Conservation (phyloP, 495 filamentous ascomycete genomes). For the Parachaetomium inaequale region DNA sequence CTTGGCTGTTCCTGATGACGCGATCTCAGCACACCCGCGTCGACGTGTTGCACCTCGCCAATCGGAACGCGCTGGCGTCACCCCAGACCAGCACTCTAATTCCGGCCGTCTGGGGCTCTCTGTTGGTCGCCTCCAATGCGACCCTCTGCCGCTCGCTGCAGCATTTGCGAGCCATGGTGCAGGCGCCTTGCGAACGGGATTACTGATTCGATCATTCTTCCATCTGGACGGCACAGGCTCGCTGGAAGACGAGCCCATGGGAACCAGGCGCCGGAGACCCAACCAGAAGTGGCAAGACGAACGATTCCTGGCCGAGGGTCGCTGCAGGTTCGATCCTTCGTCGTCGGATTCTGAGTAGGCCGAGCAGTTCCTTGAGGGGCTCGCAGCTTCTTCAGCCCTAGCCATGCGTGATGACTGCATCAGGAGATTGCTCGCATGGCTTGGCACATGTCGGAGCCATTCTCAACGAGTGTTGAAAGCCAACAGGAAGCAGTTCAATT, state of each 20-base stretch:
- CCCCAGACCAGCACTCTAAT: slow-evolving; percentile 21
- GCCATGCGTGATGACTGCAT: slow-evolving; percentile 8
- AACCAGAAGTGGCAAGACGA: too few species aligned
- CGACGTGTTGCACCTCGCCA: slow-evolving; percentile 26
- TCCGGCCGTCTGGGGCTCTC: slow-evolving; percentile 20
- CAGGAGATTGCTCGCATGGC: neutral
- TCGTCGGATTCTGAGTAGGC: neutral
- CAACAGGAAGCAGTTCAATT: neutral
- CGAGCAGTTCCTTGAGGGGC: neutral
- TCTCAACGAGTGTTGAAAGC: neutral
- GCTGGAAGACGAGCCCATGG: too few species aligned
- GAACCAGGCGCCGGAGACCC: too few species aligned
- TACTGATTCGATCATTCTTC: neutral
- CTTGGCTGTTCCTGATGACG: slow-evolving; percentile 24
- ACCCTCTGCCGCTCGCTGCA: neutral
- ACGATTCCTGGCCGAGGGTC: neutral
- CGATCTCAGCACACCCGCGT: slow-evolving; percentile 23
- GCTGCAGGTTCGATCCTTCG: neutral
- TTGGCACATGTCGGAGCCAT: neutral
- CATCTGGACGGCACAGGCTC: too few species aligned
- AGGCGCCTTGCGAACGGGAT: neutral
- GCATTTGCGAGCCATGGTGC: neutral
- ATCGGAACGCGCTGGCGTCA: slow-evolving; percentile 24
- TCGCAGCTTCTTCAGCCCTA: neutral
- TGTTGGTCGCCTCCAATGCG: slow-evolving; percentile 5